These are phyloP conservation scores for Xylaria sp. DNA, from an alignment of 2,329 filamentous ascomycete genomes.

Conservation along the genomic window DNA sequence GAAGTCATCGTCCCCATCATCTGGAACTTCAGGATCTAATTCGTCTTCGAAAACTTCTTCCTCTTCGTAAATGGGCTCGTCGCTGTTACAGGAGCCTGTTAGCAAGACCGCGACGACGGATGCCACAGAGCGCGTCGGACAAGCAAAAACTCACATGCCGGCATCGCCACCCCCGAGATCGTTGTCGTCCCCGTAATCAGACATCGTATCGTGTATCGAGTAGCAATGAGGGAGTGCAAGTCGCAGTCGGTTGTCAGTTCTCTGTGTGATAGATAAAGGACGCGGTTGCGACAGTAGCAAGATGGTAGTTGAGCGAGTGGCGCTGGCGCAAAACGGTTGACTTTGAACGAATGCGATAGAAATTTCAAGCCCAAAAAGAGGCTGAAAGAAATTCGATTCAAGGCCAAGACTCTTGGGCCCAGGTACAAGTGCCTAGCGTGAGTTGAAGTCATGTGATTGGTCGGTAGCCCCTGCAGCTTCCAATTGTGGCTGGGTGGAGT, in stretches of 20 bases:
- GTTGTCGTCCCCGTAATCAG: slow-evolving; percentile 49
- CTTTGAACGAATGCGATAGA: slow-evolving; percentile 43
- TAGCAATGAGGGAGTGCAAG: slow-evolving; percentile 17
- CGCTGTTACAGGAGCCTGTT: slow-evolving; percentile 59
- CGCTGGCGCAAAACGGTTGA: slow-evolving; percentile 22
- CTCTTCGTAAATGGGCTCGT: slow-evolving; percentile 78
- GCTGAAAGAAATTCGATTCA: slow-evolving; percentile 45
- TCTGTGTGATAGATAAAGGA: slow-evolving; percentile 18
- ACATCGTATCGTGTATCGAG: slow-evolving; percentile 47
- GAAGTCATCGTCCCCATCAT: slow-evolving; percentile 63
- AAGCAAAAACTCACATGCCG: slow-evolving; percentile 33
- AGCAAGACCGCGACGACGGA: slow-evolving; percentile 48
- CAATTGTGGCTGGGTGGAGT: neutral
- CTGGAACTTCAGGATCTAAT: slow-evolving; percentile 64
- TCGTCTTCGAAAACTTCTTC: slow-evolving; percentile 69
- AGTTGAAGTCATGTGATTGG: slow-evolving; percentile 22
- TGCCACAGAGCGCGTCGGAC: slow-evolving; percentile 35
- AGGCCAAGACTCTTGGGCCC: slow-evolving; percentile 4
- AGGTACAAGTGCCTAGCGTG: neutral
- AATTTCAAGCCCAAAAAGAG: slow-evolving; percentile 40
- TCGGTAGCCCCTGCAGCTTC: neutral
- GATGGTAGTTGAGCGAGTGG: slow-evolving; percentile 12
- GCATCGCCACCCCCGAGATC: slow-evolving; percentile 45
- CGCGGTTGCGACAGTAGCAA: slow-evolving; percentile 36
- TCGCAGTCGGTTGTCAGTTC: neutral